Evolutionary conservation across 2,329 filamentous ascomycete species (phyloP).

Genomic region (Alternaria metachromatica): DNA sequence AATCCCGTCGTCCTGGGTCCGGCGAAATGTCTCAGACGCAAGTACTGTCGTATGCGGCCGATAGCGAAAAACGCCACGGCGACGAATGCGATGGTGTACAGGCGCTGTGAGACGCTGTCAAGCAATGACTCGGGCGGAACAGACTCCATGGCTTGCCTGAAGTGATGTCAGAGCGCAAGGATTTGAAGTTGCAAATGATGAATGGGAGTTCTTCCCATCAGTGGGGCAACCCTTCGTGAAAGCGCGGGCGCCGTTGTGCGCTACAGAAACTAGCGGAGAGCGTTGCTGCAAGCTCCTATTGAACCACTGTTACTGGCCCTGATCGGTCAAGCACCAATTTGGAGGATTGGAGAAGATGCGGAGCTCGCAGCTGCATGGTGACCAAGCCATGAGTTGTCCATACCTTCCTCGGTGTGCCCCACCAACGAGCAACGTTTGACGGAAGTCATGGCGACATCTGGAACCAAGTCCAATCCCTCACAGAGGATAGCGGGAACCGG

Average conservation of each 20-base stretch:
- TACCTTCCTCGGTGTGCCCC: no score
- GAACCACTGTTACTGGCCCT: not conserved
- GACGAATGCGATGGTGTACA: constrained; percentile 22
- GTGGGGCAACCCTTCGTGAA: constrained; percentile 6
- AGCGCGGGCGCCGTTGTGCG: not conserved
- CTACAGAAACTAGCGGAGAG: constrained; percentile 7
- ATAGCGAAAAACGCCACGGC: constrained; percentile 21
- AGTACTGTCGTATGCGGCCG: constrained; percentile 32
- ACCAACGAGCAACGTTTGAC: not conserved
- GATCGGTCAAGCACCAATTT: not conserved
- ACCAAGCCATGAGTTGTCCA: not conserved
- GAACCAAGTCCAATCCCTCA: not conserved
- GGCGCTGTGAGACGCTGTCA: constrained; percentile 12
- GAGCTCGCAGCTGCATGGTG: not conserved
- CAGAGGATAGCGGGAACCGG: not conserved
- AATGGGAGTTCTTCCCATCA: constrained; percentile 1
- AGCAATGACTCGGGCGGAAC: constrained; percentile 7
- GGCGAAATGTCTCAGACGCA: constrained; percentile 40
- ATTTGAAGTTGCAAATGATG: constrained; percentile 3
- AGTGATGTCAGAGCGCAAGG: constrained; percentile 2
- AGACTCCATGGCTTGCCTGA: constrained; percentile 16
- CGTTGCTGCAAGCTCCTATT: not conserved
- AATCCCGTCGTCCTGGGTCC: constrained; percentile 40
- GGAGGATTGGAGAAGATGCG: not conserved
- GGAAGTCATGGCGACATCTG: not conserved